Percentiles rank a stretch among this genome's conserved stretches.
Evolutionary conservation across 2,329 filamentous ascomycete genomes (phyloP).

Genomic region (Chrysoporthe puriensis): DNA sequence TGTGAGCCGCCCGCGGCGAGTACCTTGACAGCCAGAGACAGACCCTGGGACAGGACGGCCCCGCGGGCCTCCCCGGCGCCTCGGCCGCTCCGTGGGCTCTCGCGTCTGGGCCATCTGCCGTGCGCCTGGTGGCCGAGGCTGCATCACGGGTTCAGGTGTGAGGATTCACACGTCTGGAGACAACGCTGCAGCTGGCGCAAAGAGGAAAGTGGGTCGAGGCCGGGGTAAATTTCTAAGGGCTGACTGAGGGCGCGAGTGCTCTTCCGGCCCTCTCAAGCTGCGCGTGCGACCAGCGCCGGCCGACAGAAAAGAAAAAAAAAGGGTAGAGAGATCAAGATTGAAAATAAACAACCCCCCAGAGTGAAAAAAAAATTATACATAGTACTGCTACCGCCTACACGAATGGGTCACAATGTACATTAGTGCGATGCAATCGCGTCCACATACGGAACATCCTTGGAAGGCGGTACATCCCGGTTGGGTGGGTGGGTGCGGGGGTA

Average conservation of each 20-base stretch:
- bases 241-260: neutral
- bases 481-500: neutral
- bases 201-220: slow-evolving; percentile 5
- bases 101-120: neutral
- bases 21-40: neutral
- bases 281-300: no score
- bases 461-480: slow-evolving; percentile 1
- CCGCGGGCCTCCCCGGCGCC: neutral
- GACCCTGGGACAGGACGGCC: neutral
- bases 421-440: slow-evolving; percentile 1
- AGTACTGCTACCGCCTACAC: neutral
- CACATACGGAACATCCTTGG: neutral
- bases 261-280: no score
- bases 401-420: neutral
- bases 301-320: no score
- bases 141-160: neutral
- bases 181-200: neutral
- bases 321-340: neutral
- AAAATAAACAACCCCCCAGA: neutral
- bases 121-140: neutral
- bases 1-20: neutral
- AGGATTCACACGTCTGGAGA: neutral
- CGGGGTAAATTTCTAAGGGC: neutral
- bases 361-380: no score
- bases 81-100: neutral